Percentiles rank a stretch among this genome's conserved stretches.
Conservation (phyloP, 1,284 basidiomycete species). For the Meripilus lineatus region DNA sequence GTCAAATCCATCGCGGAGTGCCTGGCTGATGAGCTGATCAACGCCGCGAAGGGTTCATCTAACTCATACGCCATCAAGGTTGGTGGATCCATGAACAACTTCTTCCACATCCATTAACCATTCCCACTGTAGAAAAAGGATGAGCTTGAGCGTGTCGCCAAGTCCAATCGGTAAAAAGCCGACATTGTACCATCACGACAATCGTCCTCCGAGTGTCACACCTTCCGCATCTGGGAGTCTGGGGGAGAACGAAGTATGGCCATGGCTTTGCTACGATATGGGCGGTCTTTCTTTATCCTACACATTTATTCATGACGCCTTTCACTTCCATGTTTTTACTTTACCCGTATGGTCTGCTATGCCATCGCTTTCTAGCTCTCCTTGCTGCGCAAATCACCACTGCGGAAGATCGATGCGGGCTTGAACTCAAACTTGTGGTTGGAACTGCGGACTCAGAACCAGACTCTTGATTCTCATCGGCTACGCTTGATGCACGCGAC, state of each 20-base stretch:
- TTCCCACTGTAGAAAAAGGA: conserved; percentile 72
- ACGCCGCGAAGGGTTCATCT: conserved; percentile 99
- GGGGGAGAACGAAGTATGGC: conserved; percentile 18
- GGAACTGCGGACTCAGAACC: no score
- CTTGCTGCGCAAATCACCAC: no score
- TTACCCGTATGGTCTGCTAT: conserved; percentile 27
- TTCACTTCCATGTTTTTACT: conserved; percentile 20
- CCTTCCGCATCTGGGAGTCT: conserved; percentile 3
- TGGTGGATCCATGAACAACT: conserved; percentile 18
- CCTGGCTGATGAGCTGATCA: conserved; percentile 99
- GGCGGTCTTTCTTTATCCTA: conserved; percentile 21
- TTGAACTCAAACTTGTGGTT: no score
- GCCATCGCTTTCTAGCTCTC: no score
- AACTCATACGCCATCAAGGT: conserved; percentile 99
- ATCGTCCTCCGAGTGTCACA: neutral
- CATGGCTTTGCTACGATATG: conserved; percentile 21
- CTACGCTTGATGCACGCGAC: no score
- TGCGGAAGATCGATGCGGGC: no score
- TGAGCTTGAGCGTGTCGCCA: conserved; percentile 99
- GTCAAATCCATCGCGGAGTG: conserved; percentile 99
- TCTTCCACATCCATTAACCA: conserved; percentile 6
- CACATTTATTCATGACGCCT: conserved; percentile 24
- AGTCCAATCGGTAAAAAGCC: conserved; percentile 89
- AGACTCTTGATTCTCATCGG: no score
- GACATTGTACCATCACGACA: conserved; percentile 4